phyloP scores from a whole-genome alignment of 257 asterid species.

The Ophiorrhiza pumila region DNA sequence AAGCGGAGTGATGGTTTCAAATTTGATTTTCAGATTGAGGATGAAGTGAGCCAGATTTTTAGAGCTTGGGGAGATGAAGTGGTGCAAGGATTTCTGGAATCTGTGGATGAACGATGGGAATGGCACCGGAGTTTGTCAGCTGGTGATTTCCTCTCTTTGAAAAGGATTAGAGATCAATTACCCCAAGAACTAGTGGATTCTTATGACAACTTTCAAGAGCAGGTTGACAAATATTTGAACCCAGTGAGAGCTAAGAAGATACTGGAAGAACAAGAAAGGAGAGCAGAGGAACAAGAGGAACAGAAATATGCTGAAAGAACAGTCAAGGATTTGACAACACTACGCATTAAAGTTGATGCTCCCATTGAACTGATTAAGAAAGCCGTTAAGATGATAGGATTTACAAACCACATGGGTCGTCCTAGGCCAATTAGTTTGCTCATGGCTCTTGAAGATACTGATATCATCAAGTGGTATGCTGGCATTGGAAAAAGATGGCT shows the following conservation, averaged over 20 bases:
- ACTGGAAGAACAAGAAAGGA: slow-evolving; percentile 51
- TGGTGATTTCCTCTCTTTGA: slow-evolving; percentile 77
- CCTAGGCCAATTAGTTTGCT: slow-evolving; percentile 79
- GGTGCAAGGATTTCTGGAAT: slow-evolving; percentile 49
- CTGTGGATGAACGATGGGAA: slow-evolving; percentile 69
- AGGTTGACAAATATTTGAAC: slow-evolving; percentile 65
- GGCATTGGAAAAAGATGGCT: slow-evolving; percentile 93
- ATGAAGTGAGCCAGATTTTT: slow-evolving; percentile 58
- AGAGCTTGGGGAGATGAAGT: slow-evolving; percentile 80
- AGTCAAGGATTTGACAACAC: slow-evolving; percentile 64
- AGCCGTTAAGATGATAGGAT: slow-evolving; percentile 63
- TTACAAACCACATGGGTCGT: slow-evolving; percentile 91
- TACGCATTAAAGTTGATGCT: slow-evolving; percentile 69
- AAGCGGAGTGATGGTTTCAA: slow-evolving; percentile 51
- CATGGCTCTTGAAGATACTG: slow-evolving; percentile 70
- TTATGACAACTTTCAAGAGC: slow-evolving; percentile 66
- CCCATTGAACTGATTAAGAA: slow-evolving; percentile 60
- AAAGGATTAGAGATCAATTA: slow-evolving; percentile 65
- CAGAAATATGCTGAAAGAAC: slow-evolving; percentile 56
- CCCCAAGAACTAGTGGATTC: slow-evolving; percentile 76
- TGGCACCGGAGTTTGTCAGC: slow-evolving; percentile 71
- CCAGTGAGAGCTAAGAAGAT: slow-evolving; percentile 62
- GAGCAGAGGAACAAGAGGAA: slow-evolving; percentile 68
- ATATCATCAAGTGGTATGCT: slow-evolving; percentile 88
- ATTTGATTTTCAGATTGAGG: slow-evolving; percentile 54